Conservation (phyloP, 345 rosid genomes). For the Salix udensis region DNA sequence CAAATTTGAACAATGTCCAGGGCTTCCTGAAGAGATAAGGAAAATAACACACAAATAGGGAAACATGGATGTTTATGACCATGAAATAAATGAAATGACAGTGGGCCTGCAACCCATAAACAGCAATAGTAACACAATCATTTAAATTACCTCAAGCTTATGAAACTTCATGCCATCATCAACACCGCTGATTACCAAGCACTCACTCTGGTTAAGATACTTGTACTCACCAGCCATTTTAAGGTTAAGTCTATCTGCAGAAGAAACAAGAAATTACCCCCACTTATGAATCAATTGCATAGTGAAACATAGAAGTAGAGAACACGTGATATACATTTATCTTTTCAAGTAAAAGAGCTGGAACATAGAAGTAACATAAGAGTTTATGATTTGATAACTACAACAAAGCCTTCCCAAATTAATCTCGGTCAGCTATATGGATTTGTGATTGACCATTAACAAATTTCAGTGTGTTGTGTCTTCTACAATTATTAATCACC, state of each 20-base stretch:
- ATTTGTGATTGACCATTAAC: neutral
- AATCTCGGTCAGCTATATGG: neutral
- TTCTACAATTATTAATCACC: neutral
- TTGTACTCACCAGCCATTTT: conserved; percentile 69
- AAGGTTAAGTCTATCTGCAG: conserved; percentile 74
- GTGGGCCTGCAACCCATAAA: conserved; percentile 6
- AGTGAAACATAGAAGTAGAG: neutral
- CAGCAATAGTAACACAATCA: neutral
- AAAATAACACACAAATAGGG: conserved; percentile 14
- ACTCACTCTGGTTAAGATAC: conserved; percentile 83
- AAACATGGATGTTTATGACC: neutral
- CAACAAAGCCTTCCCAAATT: neutral
- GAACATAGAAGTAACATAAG: neutral
- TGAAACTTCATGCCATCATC: conserved; percentile 71
- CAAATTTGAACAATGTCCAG: conserved; percentile 61
- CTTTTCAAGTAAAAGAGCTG: neutral
- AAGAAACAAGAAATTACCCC: conserved; percentile 4
- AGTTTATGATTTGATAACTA: neutral
- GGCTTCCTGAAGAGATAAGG: conserved; percentile 55
- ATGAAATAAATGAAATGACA: conserved; percentile 4
- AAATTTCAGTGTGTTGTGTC: neutral
- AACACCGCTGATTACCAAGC: conserved; percentile 66
- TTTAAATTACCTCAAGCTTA: conserved; percentile 59
- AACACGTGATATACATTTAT: neutral
- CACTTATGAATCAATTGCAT: neutral